Conservation (phyloP, 2,329 filamentous ascomycete species). For the Hirsutella rhossiliensis region DNA sequence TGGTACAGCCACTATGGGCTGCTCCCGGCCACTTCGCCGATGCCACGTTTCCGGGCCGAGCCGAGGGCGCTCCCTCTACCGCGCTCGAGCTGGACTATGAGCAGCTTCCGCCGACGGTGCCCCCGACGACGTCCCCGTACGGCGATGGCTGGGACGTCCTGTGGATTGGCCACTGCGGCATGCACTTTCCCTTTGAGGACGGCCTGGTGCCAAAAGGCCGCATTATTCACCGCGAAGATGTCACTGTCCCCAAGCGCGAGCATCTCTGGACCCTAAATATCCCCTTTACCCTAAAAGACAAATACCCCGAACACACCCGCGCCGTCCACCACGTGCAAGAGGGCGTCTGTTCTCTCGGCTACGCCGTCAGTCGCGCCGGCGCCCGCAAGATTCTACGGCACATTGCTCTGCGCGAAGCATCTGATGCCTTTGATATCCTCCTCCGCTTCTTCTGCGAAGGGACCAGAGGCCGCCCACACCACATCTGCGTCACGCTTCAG, state of each 20-base stretch:
- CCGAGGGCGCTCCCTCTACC: background rate
- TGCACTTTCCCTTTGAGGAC: constrained; percentile 14
- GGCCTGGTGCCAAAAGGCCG: constrained; percentile 14
- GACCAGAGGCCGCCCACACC: constrained; percentile 16
- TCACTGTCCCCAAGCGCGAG: constrained; percentile 19
- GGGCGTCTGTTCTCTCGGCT: constrained; percentile 28
- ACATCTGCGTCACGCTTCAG: constrained; percentile 26
- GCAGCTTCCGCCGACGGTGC: constrained; percentile 6
- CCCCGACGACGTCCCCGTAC: constrained; percentile 25
- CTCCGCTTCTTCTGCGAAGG: constrained; percentile 34
- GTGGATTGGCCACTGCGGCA: constrained; percentile 37
- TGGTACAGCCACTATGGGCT: constrained; percentile 16
- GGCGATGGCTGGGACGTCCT: constrained; percentile 39
- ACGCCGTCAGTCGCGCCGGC: constrained; percentile 29
- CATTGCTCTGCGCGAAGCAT: constrained; percentile 27
- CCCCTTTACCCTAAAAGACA: constrained; percentile 19
- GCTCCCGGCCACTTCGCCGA: constrained; percentile 9
- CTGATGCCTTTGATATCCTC: constrained; percentile 29
- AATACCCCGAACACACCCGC: constrained; percentile 28
- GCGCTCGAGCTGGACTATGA: constrained; percentile 9
- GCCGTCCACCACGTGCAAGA: constrained; percentile 28
- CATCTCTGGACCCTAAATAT: constrained; percentile 21
- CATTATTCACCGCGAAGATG: constrained; percentile 19
- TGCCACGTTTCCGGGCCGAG: constrained; percentile 10
- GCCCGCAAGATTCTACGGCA: constrained; percentile 29